A percentile compares a stretch with the other conserved stretches of the same genome.
phyloP scores from a whole-genome alignment of 306 rosid species.

The Corylus heterophylla region DNA sequence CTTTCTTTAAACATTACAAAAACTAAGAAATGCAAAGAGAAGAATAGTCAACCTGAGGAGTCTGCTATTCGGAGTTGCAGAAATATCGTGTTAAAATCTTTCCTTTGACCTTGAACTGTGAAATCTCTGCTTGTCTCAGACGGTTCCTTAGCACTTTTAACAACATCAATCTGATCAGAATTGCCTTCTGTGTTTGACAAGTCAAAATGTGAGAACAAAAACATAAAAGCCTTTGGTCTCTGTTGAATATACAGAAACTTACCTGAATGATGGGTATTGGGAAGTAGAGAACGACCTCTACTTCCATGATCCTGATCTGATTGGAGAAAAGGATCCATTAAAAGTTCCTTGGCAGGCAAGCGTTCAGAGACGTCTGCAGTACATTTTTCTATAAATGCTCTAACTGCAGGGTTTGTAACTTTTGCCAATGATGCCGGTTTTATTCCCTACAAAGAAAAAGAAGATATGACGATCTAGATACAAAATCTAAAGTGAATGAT shows the following conservation, averaged over 20 bases:
- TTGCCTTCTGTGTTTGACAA: conserved; percentile 46
- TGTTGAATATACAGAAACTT: conserved; percentile 18
- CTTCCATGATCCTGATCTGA: conserved; percentile 56
- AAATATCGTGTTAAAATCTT: conserved; percentile 72
- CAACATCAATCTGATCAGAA: conserved; percentile 31
- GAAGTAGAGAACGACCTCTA: conserved; percentile 42
- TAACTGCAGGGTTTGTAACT: conserved; percentile 67
- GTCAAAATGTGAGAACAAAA: conserved; percentile 31
- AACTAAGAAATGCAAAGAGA: conserved; percentile 7
- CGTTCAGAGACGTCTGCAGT: conserved; percentile 73
- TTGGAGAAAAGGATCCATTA: conserved; percentile 80
- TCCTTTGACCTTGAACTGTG: conserved; percentile 83
- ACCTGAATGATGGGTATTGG: conserved; percentile 43
- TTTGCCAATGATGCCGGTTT: conserved; percentile 90
- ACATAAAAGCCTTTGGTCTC: conserved; percentile 10
- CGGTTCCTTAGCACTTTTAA: conserved; percentile 36
- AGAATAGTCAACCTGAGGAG: conserved; percentile 58
- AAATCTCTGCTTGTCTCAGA: conserved; percentile 60
- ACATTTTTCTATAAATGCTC: conserved; percentile 84
- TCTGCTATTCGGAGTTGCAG: conserved; percentile 81
- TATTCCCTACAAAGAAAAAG: conserved; percentile 63
- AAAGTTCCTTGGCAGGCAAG: conserved; percentile 80
- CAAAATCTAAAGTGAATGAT: neutral
- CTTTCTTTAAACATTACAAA: conserved; percentile 2
- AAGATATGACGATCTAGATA: conserved; percentile 16